Conservation (phyloP, 2,329 filamentous ascomycete genomes). For the Cylindrodendrum hubeiense region DNA sequence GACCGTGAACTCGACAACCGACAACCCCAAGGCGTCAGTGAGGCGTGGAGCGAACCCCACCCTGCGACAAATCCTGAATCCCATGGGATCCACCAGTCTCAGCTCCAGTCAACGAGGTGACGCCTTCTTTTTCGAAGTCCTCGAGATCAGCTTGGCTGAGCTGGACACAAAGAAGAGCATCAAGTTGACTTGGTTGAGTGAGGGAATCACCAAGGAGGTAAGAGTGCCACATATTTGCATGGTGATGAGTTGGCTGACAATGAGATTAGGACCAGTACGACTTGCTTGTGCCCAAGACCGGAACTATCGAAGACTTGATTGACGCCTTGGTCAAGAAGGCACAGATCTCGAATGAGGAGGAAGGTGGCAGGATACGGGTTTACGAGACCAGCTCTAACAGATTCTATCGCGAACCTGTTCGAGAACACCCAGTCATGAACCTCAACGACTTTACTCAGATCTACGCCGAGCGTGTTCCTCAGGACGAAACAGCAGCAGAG, state of each 20-base stretch:
- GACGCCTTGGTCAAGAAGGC: slow-evolving; percentile 83
- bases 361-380: slow-evolving; percentile 78
- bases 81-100: slow-evolving; percentile 75
- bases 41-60: slow-evolving; percentile 79
- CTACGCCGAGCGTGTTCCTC: slow-evolving; percentile 84
- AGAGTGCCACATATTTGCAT: slow-evolving; percentile 40
- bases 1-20: slow-evolving; percentile 81
- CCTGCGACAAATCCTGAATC: slow-evolving; percentile 83
- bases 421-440: slow-evolving; percentile 79
- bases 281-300: slow-evolving; percentile 88
- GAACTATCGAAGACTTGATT: slow-evolving; percentile 83
- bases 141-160: slow-evolving; percentile 95
- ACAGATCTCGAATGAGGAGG: slow-evolving; percentile 78
- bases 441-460: slow-evolving; percentile 89
- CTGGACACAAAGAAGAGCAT: slow-evolving; percentile 92
- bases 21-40: slow-evolving; percentile 82
- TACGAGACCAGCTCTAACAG: slow-evolving; percentile 88
- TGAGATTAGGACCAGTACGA: slow-evolving; percentile 76
- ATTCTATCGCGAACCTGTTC: slow-evolving; percentile 81
- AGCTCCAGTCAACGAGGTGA: slow-evolving; percentile 80
- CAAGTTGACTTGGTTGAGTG: slow-evolving; percentile 86
- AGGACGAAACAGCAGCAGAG: slow-evolving; percentile 74
- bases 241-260: neutral
- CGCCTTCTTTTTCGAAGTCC: slow-evolving; percentile 88
- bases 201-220: slow-evolving; percentile 93